Base-by-base conservation (phyloP, 176 grass and related monocot species). In the Raddia guianensis region DNA sequence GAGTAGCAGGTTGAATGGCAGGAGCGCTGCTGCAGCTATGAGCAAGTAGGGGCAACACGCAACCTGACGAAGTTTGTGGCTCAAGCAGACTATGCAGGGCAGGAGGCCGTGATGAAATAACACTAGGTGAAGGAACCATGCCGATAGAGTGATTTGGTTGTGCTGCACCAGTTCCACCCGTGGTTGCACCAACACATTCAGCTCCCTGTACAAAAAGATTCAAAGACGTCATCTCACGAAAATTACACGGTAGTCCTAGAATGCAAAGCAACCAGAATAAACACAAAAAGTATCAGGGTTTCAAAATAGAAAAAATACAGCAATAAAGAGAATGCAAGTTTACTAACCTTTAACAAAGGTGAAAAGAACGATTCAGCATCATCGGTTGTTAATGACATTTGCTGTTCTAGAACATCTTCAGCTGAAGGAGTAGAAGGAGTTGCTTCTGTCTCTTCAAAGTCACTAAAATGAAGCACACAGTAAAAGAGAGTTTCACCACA, bases 361-460 rank as follows among this genome's bases (percentile, higher is more conserved):
- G 70, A 27, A 14, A 83, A 49, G 15, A 79, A 67, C 48, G 71
- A 58, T 46, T 70, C 43, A 32, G 53, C 53, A 74, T 84, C 49
- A 65, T 67, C 42, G 35, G 67, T 16, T 10, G 15, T 45, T 68
- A 70, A 49, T 63, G 85, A 67, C 49, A 50, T 54, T 53, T 60
- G 37, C 61, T 63, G 79, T 69, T 86, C 85, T 72, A 86, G 59
- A 63, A 53, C 15, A 80, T 70, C 86, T 76, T 86, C 83, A 86
- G 58, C 63, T 34, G 72, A 49, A 55, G 86, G 71, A 77, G 83
- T 63, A 84, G 33, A 63, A 84, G 88, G 65, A 13, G 79, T 75
- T 73, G 47, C 91, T 91, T 91, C 76, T 5, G 63, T 14, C n/a
- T 86, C 80, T 85, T 89, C 86, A 86, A 62, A 86, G 57, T 74